These are phyloP conservation scores for Pythium pyrilobum DNA, from an alignment of 352 stramenopile genomes.

Conservation along the genomic window DNA sequence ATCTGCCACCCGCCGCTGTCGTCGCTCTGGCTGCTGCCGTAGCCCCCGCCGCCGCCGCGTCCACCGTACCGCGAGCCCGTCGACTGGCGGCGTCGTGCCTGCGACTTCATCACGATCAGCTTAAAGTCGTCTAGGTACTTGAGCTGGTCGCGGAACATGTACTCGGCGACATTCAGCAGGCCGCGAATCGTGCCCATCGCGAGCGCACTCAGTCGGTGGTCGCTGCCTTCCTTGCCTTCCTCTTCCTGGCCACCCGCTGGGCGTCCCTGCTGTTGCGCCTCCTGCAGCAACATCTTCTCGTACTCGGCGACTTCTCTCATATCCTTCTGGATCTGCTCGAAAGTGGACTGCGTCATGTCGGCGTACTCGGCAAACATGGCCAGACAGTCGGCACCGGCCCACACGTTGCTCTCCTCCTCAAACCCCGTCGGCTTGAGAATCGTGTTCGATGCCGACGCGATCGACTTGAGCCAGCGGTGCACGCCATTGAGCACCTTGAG, in stretches of 20 bases:
- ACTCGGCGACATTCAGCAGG: conserved; percentile 67
- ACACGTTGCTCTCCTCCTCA: conserved; percentile 72
- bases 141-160: conserved; percentile 74
- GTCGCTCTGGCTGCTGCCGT: conserved; percentile 16
- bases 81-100: conserved; percentile 18
- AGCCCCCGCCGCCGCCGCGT: conserved; percentile 7
- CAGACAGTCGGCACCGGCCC: conserved; percentile 50
- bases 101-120: conserved; percentile 46
- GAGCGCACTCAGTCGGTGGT: conserved; percentile 33
- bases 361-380: conserved; percentile 71
- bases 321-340: conserved; percentile 33
- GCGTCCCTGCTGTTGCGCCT: conserved; percentile 2
- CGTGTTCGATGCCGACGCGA: conserved; percentile 32
- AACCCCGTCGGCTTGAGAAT: conserved; percentile 54
- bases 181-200: conserved; percentile 51
- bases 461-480: conserved; percentile 46
- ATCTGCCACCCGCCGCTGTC: conserved; percentile 34
- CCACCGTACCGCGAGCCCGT: neutral
- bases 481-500: conserved; percentile 67
- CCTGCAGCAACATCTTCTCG: conserved; percentile 38
- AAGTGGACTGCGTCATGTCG: conserved; percentile 40
- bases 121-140: conserved; percentile 85
- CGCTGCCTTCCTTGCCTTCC: conserved; percentile 8
- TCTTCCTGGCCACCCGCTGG: neutral
- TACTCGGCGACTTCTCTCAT: conserved; percentile 44